Percentiles rank a stretch among this genome's conserved stretches.
Conservation (phyloP, 2,329 filamentous ascomycete species). For the Escovopsis weberi region DNA sequence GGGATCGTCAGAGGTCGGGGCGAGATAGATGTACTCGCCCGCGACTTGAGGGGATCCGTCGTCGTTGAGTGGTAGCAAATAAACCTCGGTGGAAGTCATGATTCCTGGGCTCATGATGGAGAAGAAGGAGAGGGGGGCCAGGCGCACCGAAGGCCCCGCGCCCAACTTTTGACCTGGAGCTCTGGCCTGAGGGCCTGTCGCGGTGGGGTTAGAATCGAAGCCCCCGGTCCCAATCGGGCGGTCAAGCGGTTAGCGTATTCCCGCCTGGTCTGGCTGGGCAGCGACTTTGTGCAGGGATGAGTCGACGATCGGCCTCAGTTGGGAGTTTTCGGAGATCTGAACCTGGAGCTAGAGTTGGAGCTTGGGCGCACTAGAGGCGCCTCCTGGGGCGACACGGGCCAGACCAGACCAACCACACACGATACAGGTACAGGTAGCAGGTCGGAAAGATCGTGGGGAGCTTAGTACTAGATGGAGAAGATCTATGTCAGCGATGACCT, state of each 20-base stretch:
- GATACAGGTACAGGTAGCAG: no score
- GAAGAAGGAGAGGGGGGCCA: conserved; percentile 11
- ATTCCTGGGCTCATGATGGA: conserved; percentile 42
- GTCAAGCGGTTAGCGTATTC: no score
- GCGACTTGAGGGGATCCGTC: conserved; percentile 81
- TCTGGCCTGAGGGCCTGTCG: not conserved
- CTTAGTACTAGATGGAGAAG: no score
- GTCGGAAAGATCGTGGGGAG: no score
- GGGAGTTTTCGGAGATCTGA: not conserved
- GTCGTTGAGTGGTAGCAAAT: conserved; percentile 82
- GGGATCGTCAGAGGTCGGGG: conserved; percentile 56
- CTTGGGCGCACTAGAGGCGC: not conserved
- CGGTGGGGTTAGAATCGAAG: not conserved
- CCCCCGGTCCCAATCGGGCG: not conserved
- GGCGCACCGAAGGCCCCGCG: conserved; percentile 7
- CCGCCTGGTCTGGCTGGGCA: no score
- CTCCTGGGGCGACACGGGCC: not conserved
- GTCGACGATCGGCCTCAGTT: no score
- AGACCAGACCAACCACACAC: no score
- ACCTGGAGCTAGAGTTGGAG: not conserved
- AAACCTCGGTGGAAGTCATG: conserved; percentile 58
- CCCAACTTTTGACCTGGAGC: conserved; percentile 3
- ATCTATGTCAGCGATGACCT: no score
- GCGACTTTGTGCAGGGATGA: no score
- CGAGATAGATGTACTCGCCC: conserved; percentile 83